Percentiles rank a stretch among this genome's conserved stretches.
Conservation (phyloP, 2,329 filamentous ascomycete species). For the Pseudogymnoascus sp. region DNA sequence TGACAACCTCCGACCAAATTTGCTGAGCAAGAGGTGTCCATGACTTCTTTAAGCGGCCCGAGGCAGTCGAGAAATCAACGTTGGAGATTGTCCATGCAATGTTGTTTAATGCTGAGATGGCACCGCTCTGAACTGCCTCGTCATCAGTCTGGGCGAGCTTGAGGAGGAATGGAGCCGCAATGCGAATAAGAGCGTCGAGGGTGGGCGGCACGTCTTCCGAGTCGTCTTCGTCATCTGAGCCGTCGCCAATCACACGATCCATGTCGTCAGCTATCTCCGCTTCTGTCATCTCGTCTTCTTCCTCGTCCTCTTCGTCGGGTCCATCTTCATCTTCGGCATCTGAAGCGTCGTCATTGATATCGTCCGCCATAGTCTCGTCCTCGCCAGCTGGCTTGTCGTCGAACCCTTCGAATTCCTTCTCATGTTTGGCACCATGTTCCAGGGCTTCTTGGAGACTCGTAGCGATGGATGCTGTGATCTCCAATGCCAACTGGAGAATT, state of each 20-base stretch:
- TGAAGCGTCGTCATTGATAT: conserved; percentile 30
- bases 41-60: conserved; percentile 40
- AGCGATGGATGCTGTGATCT: conserved; percentile 58
- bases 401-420: conserved; percentile 35
- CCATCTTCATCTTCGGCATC: conserved; percentile 36
- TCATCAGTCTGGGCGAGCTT: conserved; percentile 27
- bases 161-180: conserved; percentile 26
- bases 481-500: conserved; percentile 42
- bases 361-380: conserved; percentile 34
- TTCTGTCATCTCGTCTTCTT: conserved; percentile 47
- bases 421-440: conserved; percentile 36
- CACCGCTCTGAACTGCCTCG: conserved; percentile 42
- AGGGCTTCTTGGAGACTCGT: conserved; percentile 49
- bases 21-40: conserved; percentile 48
- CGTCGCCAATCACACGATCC: conserved; percentile 52
- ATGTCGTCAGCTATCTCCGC: conserved; percentile 57
- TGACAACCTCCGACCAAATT: conserved; percentile 52
- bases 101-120: conserved; percentile 58
- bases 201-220: conserved; percentile 23
- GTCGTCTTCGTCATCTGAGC: conserved; percentile 28
- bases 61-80: conserved; percentile 50
- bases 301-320: conserved; percentile 29
- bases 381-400: conserved; percentile 31
- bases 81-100: conserved; percentile 60
- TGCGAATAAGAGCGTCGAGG: conserved; percentile 25